phyloP scores from a whole-genome alignment of 176 grass and related monocot species.

The Bothriochloa decipiens region DNA sequence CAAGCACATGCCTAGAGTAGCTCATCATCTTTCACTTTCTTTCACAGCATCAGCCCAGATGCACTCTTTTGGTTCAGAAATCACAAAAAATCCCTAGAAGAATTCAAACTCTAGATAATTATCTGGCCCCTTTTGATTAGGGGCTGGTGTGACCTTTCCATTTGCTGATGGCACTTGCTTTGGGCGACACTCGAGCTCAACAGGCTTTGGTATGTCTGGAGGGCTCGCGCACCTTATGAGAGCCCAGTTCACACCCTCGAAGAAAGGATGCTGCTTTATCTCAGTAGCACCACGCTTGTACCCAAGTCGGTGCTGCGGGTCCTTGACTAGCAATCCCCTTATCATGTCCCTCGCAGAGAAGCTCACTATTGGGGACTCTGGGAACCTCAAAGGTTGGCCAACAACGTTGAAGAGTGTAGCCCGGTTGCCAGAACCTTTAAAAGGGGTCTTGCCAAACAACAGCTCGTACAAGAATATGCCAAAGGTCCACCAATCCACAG shows the following conservation, averaged over 20 bases:
- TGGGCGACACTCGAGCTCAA: slow-evolving; percentile 56
- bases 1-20: slow-evolving; percentile 29
- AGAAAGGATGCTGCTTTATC: slow-evolving; percentile 88
- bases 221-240: slow-evolving; percentile 77
- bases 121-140: slow-evolving; percentile 63
- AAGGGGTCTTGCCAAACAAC: slow-evolving; percentile 80
- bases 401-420: slow-evolving; percentile 87
- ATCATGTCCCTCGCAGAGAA: slow-evolving; percentile 83
- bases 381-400: slow-evolving; percentile 73
- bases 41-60: not conserved
- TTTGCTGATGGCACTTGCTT: slow-evolving; percentile 48
- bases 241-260: slow-evolving; percentile 88
- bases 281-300: slow-evolving; percentile 75
- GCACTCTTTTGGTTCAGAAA: not conserved
- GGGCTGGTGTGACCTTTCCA: slow-evolving; percentile 54
- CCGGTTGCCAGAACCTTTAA: slow-evolving; percentile 86
- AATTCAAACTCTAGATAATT: slow-evolving; percentile 88
- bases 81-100: slow-evolving; percentile 54
- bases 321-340: slow-evolving; percentile 77
- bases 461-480: slow-evolving; percentile 90
- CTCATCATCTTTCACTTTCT: slow-evolving; percentile 41
- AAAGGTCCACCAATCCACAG: slow-evolving; percentile 92
- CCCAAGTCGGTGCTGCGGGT: slow-evolving; percentile 72
- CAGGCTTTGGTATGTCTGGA: slow-evolving; percentile 74
- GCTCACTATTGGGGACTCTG: slow-evolving; percentile 67